phyloP scores from a whole-genome alignment of 805 yeast species.

The Ascoidea rubescens region DNA sequence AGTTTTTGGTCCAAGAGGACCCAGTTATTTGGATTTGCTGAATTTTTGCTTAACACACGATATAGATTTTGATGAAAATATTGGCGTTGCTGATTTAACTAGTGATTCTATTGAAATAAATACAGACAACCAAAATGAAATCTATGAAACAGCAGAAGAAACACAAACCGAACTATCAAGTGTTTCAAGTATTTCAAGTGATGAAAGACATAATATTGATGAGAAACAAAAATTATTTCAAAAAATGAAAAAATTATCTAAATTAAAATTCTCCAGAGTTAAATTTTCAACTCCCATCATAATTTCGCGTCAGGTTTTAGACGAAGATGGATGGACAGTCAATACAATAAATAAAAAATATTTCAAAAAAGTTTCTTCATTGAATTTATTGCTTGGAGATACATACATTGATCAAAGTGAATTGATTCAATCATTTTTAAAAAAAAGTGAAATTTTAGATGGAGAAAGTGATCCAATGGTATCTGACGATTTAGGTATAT shows the following conservation, averaged over 20 bases:
- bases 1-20: constrained; percentile 16
- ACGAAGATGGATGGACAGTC: constrained; percentile 43
- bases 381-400: constrained; percentile 37
- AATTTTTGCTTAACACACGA: background rate
- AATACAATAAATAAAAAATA: constrained; percentile 22
- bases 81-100: background rate
- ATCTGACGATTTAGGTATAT: constrained; percentile 26
- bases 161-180: too few species aligned
- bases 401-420: constrained; percentile 20
- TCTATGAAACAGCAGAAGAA: background rate
- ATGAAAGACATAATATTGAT: background rate
- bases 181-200: too few species aligned
- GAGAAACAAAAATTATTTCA: too few species aligned
- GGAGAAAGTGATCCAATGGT: constrained; percentile 24
- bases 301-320: constrained; percentile 20
- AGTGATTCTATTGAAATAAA: background rate
- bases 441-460: constrained; percentile 28
- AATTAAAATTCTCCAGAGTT: constrained; percentile 8
- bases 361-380: constrained; percentile 35
- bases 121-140: background rate
- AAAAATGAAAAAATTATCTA: background rate
- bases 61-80: background rate
- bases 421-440: constrained; percentile 18
- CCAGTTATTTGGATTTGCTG: background rate
- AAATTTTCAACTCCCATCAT: constrained; percentile 17